Base-by-base conservation (phyloP, 768 basidiomycete species). In the Lactarius indigo region DNA sequence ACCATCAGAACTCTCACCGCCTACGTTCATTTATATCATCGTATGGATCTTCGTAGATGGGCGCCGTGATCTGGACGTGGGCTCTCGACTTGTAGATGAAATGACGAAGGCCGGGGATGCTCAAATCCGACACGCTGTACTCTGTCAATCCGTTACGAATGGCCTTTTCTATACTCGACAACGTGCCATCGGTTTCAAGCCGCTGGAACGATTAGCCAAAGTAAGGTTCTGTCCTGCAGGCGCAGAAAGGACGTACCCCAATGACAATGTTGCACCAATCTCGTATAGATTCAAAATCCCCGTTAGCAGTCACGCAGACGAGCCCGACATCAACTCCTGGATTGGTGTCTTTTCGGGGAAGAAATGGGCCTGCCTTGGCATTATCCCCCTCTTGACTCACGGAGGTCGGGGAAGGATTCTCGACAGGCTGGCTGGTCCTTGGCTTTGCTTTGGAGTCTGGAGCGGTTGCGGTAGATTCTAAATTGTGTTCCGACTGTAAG, bases 21-120 rank as follows among this genome's bases (percentile, higher is more conserved):
- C 86, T 80, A 62, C 80, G 82, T 66, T 88, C 87, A 50, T 84
- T 80, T 0, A 79, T 70, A 39, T 79, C 80, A 52, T 89, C 86
- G 71, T 97, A 96, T 7, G 91, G 91, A 20, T 91, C 92, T 73
- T 95, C 93, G 76, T 89, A 96, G n/a, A 77, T 75, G 3, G 97
- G 95, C 69, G 82, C 78, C 0, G 96, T 97, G 41, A 96, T 83
- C 74, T 99, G 97, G 23, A 99, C 95, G 72, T 92, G 86, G 8
- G 85, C 80, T 15, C 93, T 83, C 12, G 92, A 93, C 78, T 98
- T 98, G 81, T 98, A 98, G 57, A 98, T 78, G 74, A 98, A 99
- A 76, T 99, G 97, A 35, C 92, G 85, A 33, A 98, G 78, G 2
- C 95, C 95, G 3, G 94, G 94, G 69, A 96, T 89, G n/a, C 86